Percentiles rank a stretch among this genome's conserved stretches.
These are phyloP conservation scores for Leccinellum luteum DNA, from an alignment of 768 basidiomycete genomes.

Conservation along the genomic window DNA sequence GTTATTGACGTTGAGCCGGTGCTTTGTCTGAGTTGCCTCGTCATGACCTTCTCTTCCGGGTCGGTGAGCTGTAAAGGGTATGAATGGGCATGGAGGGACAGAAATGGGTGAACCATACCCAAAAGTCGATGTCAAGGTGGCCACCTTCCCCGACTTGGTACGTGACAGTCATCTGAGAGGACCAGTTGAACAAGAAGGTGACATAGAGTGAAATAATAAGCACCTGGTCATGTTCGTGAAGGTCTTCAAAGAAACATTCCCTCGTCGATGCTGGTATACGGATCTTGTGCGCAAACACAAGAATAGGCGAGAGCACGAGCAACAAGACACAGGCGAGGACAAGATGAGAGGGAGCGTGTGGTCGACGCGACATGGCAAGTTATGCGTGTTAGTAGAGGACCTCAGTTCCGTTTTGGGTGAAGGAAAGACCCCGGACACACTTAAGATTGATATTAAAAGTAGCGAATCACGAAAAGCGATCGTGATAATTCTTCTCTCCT, in stretches of 20 bases:
- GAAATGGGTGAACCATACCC: constrained; percentile 49
- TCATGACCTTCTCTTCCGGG: constrained; percentile 63
- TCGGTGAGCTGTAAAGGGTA: constrained; percentile 64
- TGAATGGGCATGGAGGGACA: not conserved
- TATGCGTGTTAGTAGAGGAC: not conserved
- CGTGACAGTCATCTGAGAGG: constrained; percentile 90
- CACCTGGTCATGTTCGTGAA: constrained; percentile 88
- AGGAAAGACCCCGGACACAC: constrained; percentile 27
- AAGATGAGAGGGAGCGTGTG: constrained; percentile 32
- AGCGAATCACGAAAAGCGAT: constrained; percentile 18
- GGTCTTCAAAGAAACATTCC: constrained; percentile 96
- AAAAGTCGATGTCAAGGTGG: constrained; percentile 96
- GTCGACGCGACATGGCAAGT: constrained; percentile 35
- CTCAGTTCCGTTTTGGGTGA: constrained; percentile 8
- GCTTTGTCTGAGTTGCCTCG: constrained; percentile 81
- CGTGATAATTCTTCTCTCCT: constrained; percentile 24
- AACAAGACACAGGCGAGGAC: constrained; percentile 41
- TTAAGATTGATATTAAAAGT: constrained; percentile 5
- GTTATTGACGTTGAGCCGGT: constrained; percentile 89
- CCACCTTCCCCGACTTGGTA: constrained; percentile 99
- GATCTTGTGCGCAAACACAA: constrained; percentile 65
- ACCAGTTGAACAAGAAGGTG: not conserved
- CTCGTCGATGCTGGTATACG: constrained; percentile 76
- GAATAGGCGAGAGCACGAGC: constrained; percentile 29
- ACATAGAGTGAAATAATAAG: not conserved